Conservation (phyloP, 805 yeast genomes). For the Starmerella potacharoeniae region DNA sequence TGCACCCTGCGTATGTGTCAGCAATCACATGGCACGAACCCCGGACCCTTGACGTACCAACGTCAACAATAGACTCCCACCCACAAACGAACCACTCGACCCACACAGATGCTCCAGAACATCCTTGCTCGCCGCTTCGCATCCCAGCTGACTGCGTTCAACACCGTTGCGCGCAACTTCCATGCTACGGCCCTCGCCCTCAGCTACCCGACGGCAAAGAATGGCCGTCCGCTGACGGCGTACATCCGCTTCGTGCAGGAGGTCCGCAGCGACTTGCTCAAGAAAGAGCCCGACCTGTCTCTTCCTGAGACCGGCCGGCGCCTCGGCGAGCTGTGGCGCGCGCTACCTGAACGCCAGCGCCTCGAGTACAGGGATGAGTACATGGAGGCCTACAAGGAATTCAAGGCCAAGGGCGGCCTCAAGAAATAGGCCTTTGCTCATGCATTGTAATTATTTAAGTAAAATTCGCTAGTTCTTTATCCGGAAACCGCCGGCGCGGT, state of each 20-base stretch:
- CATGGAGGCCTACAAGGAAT: slow-evolving; percentile 42
- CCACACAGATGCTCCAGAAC: background rate
- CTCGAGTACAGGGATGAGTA: slow-evolving; percentile 53
- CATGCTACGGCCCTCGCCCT: slow-evolving; percentile 14
- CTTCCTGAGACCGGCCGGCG: slow-evolving; percentile 84
- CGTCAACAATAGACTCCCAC: background rate
- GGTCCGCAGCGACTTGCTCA: slow-evolving; percentile 83
- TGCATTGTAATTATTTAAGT: background rate
- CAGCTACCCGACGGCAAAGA: slow-evolving; percentile 19
- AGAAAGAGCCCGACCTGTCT: slow-evolving; percentile 87
- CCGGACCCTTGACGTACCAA: background rate
- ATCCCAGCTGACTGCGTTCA: background rate
- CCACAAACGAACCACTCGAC: background rate
- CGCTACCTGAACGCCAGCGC: slow-evolving; percentile 56
- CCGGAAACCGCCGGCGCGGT: no score
- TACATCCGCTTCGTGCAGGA: slow-evolving; percentile 97
- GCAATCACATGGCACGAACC: background rate
- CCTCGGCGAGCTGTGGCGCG: slow-evolving; percentile 94
- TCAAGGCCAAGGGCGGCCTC: background rate
- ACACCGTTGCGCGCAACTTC: slow-evolving; percentile 8
- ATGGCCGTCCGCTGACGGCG: slow-evolving; percentile 63
- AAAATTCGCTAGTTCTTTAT: no score
- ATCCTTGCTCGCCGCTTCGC: background rate
- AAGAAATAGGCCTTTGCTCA: background rate
- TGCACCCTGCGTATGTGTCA: background rate